These are phyloP conservation scores for Rubroboletus pulcherrimus DNA, from an alignment of 768 basidiomycete genomes.

Conservation along the genomic window DNA sequence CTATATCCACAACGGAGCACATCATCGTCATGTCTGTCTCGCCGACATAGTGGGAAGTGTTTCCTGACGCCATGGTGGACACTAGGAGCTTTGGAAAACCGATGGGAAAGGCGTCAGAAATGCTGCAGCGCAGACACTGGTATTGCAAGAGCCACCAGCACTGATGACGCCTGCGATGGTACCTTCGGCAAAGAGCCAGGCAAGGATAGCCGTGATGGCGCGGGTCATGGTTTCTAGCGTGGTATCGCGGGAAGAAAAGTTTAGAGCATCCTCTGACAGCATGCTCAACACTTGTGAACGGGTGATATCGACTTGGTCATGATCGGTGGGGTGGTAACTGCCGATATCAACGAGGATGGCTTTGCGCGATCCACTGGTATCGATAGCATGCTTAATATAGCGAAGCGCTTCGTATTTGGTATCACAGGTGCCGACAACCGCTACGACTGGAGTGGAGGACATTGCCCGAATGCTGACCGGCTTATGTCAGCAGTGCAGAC, in stretches of 20 bases:
- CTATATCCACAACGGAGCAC: conserved; percentile 29
- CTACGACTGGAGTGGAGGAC: conserved; percentile 15
- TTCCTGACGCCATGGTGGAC: conserved; percentile 32
- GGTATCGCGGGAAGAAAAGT: conserved; percentile 7
- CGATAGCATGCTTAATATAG: conserved; percentile 20
- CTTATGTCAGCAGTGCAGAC: conserved; percentile 20
- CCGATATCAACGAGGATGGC: conserved; percentile 29
- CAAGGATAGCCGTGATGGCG: conserved; percentile 17
- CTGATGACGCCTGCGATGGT: conserved; percentile 20
- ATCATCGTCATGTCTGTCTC: conserved; percentile 33
- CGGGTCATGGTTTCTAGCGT: conserved; percentile 17
- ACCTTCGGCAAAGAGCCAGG: conserved; percentile 7
- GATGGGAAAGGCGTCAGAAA: conserved; percentile 22
- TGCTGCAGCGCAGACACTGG: conserved; percentile 20
- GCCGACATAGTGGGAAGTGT: conserved; percentile 26
- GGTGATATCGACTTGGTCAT: conserved; percentile 18
- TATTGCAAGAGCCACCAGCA: conserved; percentile 27
- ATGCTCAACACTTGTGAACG: conserved; percentile 18
- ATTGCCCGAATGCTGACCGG: background rate
- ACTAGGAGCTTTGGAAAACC: conserved; percentile 30
- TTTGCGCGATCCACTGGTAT: conserved; percentile 10
- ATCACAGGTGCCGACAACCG: conserved; percentile 29
- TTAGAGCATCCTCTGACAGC: background rate
- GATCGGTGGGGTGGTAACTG: conserved; percentile 12
- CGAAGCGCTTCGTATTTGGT: conserved; percentile 24